Base-by-base conservation (phyloP, 305 asterid species). In the Fraxinus xanthoxyloides region DNA sequence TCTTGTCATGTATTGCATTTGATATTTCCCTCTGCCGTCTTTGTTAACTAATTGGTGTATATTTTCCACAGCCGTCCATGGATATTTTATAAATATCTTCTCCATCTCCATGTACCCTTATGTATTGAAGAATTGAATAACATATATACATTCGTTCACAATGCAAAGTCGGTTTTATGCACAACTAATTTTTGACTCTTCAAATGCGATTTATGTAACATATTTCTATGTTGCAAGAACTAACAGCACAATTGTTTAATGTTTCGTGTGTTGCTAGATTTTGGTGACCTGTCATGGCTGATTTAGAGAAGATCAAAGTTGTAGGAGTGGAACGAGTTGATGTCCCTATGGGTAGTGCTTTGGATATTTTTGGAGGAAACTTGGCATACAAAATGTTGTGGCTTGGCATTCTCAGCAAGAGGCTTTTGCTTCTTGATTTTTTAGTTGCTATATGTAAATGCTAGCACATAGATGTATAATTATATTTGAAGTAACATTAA, bases 291-390 rank as follows among this genome's bases (percentile, higher is more conserved):
- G 81, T 79, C 40, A 89, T 93, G 92, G 93, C 83, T 61, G 98
- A 96, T 89, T 81, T 96, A 85, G 98, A 94, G 89, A 91, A 87
- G 89, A 94, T 94, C 74, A 91, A 90, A 89, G 59, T 79, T 28
- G 94, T 98, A 23, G 98, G 98, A 77, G 84, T 83, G 86, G 97
- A 94, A 43, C 92, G 89, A 24, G 98, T 93, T 69, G 98, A 96
- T 85, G 98, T 92, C 81, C 94, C 98, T 0, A 95, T 96, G 32
- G 99, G 99, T 81, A 94, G 99, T 80, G 97, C 99, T 23, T 89
- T 96, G 87, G 98, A 96, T 76, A 93, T 94, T 59, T 96, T 96
- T 84, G 99, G 99, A 31, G 99, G 99, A 77, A 90, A 87, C 79
- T 79, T 96, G 87, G 85, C 94, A 19, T 96, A 94, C 89, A 89